A percentile compares a stretch with the other conserved stretches of the same genome.
phyloP scores from a whole-genome alignment of 176 grass and related monocot species.

The Triticum urartu region DNA sequence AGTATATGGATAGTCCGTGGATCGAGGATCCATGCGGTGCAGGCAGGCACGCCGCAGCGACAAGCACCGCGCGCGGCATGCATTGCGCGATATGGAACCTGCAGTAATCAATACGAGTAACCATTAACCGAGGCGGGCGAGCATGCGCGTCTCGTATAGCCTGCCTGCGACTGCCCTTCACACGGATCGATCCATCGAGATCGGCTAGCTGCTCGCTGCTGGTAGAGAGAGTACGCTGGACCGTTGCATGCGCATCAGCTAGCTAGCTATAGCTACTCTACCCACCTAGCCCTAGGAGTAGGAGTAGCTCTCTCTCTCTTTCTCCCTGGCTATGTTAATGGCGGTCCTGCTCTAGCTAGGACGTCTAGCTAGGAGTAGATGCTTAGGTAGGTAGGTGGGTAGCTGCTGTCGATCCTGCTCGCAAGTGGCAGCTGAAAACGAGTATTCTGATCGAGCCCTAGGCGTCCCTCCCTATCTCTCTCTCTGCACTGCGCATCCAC shows the following conservation, averaged over 20 bases:
- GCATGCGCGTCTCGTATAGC: background rate
- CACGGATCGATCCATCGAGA: background rate
- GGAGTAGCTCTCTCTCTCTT: background rate
- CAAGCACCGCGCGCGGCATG: background rate
- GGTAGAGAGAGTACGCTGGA: background rate
- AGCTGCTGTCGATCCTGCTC: conserved; percentile 6
- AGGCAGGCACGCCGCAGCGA: background rate
- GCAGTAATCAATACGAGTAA: background rate
- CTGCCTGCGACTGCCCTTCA: background rate
- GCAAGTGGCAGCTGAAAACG: conserved; percentile 9
- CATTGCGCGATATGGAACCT: conserved; percentile 12
- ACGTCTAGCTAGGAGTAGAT: background rate
- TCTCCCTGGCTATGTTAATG: background rate
- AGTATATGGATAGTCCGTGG: too few species aligned
- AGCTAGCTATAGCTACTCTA: background rate
- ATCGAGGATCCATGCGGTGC: too few species aligned
- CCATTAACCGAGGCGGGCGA: background rate
- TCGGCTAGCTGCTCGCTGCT: background rate
- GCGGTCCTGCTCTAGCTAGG: background rate
- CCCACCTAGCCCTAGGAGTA: background rate
- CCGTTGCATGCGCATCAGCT: background rate
- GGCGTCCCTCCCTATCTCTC: background rate
- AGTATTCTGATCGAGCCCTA: background rate
- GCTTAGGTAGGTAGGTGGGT: background rate
- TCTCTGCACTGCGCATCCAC: background rate